Evolutionary conservation across 2,329 filamentous ascomycete species (phyloP).

Genomic region (Monilinia aucupariae): DNA sequence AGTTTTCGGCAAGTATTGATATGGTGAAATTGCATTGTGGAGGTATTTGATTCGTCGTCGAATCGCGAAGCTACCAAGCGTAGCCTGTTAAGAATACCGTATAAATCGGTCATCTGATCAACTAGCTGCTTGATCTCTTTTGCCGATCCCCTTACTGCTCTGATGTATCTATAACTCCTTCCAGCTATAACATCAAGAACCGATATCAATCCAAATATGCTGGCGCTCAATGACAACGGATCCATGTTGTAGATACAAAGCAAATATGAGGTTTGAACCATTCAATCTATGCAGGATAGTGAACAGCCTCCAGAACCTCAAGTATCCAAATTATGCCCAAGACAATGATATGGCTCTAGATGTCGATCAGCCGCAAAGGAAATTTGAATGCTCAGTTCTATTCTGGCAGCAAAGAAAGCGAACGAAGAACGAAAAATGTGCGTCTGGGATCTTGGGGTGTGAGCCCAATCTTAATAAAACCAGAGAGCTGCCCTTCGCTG

Average conservation of each 20-base stretch:
- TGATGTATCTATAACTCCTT: slow-evolving; percentile 15
- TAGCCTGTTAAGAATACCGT: background rate
- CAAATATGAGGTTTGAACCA: background rate
- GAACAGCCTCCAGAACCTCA: background rate
- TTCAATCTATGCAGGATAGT: background rate
- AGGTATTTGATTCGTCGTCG: background rate
- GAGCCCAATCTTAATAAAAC: background rate
- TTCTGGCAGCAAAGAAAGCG: background rate
- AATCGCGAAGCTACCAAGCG: background rate
- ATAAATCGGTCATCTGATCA: background rate
- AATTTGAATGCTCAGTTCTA: background rate
- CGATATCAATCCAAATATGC: slow-evolving; percentile 16
- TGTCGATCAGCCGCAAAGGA: too few relatives aligned
- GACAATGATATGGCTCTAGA: background rate
- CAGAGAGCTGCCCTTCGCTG: background rate
- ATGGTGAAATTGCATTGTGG: background rate
- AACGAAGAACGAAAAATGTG: background rate
- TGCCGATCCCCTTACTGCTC: background rate
- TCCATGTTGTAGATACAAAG: slow-evolving; percentile 1
- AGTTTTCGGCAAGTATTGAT: background rate
- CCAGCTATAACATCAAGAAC: slow-evolving; percentile 8
- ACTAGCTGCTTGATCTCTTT: slow-evolving; percentile 14
- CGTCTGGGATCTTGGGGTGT: background rate
- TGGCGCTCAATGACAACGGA: slow-evolving; percentile 17
- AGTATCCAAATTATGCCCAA: background rate